These are phyloP conservation scores for Spathaspora girioi DNA, from an alignment of 805 yeast species.

Conservation along the genomic window DNA sequence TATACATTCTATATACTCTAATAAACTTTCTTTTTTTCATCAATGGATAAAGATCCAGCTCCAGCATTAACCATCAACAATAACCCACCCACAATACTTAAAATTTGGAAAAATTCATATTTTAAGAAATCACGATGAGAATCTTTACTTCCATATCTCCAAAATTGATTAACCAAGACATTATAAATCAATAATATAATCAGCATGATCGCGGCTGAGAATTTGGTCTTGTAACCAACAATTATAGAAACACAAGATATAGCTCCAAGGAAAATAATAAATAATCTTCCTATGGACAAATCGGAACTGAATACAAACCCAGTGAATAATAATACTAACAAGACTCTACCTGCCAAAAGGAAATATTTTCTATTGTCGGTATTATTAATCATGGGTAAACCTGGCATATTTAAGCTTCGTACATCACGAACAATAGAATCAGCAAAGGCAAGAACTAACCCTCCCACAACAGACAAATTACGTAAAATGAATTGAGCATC, in stretches of 20 bases:
- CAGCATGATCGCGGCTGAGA: constrained; percentile 72
- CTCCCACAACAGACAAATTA: constrained; percentile 88
- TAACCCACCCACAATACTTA: constrained; percentile 93
- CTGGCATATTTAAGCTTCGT: constrained; percentile 65
- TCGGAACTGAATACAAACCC: constrained; percentile 77
- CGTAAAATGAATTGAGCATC: constrained; percentile 81
- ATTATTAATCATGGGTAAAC: constrained; percentile 67
- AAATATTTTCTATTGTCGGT: constrained; percentile 77
- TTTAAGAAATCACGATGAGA: constrained; percentile 83
- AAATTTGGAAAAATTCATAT: constrained; percentile 92
- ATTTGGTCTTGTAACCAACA: constrained; percentile 89
- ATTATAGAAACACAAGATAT: constrained; percentile 72
- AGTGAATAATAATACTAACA: constrained; percentile 78
- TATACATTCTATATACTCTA: constrained; percentile 21
- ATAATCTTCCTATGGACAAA: constrained; percentile 63
- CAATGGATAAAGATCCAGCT: constrained; percentile 90
- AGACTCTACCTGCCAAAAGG: constrained; percentile 80
- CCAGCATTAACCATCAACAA: constrained; percentile 90
- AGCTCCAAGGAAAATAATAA: constrained; percentile 68
- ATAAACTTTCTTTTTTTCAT: constrained; percentile 92
- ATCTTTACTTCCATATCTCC: constrained; percentile 70
- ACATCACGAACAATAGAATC: constrained; percentile 80
- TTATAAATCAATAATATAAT: constrained; percentile 73
- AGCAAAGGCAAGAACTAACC: constrained; percentile 79
- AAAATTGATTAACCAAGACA: constrained; percentile 78